A percentile compares a stretch with the other conserved stretches of the same genome.
These are phyloP conservation scores for Ophiocordyceps unilateralis DNA, from an alignment of 2,329 filamentous ascomycete species.

Conservation along the genomic window DNA sequence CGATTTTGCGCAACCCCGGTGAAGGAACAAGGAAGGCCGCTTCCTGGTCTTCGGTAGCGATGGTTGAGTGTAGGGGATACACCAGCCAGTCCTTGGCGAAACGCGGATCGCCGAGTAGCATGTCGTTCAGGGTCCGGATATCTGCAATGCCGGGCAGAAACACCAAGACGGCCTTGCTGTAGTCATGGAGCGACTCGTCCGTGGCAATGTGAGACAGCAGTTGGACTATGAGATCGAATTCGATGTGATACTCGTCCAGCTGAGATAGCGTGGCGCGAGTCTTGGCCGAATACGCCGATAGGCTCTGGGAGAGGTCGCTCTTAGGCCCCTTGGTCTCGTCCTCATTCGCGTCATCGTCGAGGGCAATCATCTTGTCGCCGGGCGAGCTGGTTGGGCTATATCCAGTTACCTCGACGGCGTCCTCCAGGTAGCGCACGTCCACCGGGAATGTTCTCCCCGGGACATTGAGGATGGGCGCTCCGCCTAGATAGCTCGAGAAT, in stretches of 20 bases:
- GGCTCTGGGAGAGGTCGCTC: conserved; percentile 42
- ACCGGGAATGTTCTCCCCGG: conserved; percentile 92
- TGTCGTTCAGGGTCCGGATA: conserved; percentile 74
- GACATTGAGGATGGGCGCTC: conserved; percentile 74
- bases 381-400: conserved; percentile 35
- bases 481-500: conserved; percentile 76
- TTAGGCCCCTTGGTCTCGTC: conserved; percentile 34
- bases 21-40: conserved; percentile 79
- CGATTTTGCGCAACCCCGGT: conserved; percentile 71
- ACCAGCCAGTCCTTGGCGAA: conserved; percentile 70
- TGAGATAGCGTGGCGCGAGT: conserved; percentile 60
- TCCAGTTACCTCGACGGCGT: conserved; percentile 75
- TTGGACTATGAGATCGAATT: conserved; percentile 71
- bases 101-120: conserved; percentile 57
- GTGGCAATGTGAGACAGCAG: conserved; percentile 62
- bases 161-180: conserved; percentile 82
- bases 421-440: conserved; percentile 72
- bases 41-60: conserved; percentile 92
- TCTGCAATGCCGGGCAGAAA: conserved; percentile 92
- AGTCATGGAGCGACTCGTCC: conserved; percentile 46
- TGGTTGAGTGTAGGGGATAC: conserved; percentile 82
- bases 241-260: conserved; percentile 82
- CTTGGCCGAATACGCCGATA: conserved; percentile 56
- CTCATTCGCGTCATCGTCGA: conserved; percentile 43
- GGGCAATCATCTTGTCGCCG: conserved; percentile 37